phyloP scores from a whole-genome alignment of 202 grass and related monocot species.

The Zizania palustris region DNA sequence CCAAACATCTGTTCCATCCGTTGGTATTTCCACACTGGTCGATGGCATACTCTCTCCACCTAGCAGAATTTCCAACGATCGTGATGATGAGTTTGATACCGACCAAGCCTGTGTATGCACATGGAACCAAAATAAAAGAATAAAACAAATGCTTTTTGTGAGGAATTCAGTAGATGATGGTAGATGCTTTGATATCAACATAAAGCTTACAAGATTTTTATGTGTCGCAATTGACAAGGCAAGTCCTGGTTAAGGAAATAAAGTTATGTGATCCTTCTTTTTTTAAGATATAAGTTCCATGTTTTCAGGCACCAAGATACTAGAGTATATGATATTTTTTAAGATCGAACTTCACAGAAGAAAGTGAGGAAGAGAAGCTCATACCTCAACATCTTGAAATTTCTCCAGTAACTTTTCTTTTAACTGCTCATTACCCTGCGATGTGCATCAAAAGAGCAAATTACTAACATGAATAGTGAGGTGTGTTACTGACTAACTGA shows the following conservation, averaged over 20 bases:
- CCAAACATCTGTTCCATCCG: conserved; percentile 68
- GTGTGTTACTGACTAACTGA: neutral
- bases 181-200: neutral
- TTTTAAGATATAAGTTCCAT: too few relatives aligned
- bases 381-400: conserved; percentile 63
- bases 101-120: conserved; percentile 50
- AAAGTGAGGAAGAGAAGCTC: neutral
- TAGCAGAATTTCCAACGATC: conserved; percentile 40
- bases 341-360: conserved; percentile 18
- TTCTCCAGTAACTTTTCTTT: conserved; percentile 57
- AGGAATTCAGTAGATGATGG: conserved; percentile 21
- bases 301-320: neutral
- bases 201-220: too few relatives aligned
- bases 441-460: conserved; percentile 37
- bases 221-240: too few relatives aligned
- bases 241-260: too few relatives aligned
- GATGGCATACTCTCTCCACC: conserved; percentile 38
- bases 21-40: conserved; percentile 70
- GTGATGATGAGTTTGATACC: conserved; percentile 38
- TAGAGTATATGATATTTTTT: conserved; percentile 11
- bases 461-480: neutral
- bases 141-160: neutral
- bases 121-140: neutral
- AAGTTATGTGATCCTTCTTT: too few relatives aligned
- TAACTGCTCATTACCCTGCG: conserved; percentile 63